phyloP scores from a whole-genome alignment of 1,139 yeast species.

The Saccharomyces hybrid region DNA sequence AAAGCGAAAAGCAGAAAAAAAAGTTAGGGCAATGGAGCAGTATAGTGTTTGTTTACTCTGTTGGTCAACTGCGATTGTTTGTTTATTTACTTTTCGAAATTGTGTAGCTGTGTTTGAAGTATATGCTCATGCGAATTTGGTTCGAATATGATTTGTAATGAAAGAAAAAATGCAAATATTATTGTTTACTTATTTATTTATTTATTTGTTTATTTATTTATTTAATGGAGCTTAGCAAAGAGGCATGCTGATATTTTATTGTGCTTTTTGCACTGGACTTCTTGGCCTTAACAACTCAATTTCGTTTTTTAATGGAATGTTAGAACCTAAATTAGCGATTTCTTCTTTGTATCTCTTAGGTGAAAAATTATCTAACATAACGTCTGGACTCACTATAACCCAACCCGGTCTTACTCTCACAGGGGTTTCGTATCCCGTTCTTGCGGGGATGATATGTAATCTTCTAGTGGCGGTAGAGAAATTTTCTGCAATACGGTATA shows the following conservation, averaged over 20 bases:
- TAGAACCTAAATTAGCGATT: slow-evolving; percentile 38
- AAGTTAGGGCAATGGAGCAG: neutral
- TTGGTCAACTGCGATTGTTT: neutral
- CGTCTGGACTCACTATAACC: slow-evolving; percentile 86
- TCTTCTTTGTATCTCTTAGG: slow-evolving; percentile 40
- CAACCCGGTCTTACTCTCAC: slow-evolving; percentile 78
- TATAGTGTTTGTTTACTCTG: neutral
- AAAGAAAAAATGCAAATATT: neutral
- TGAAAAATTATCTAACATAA: slow-evolving; percentile 62
- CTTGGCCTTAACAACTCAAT: slow-evolving; percentile 79
- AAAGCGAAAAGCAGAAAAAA: neutral
- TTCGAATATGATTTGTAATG: neutral
- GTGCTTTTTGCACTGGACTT: slow-evolving; percentile 47
- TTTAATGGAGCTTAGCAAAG: neutral
- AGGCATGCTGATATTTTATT: slow-evolving; percentile 7
- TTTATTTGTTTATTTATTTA: neutral
- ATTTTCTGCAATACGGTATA: slow-evolving; percentile 83
- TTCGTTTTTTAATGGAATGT: slow-evolving; percentile 61
- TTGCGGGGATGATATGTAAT: slow-evolving; percentile 73
- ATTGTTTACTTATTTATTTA: neutral
- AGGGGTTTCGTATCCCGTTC: slow-evolving; percentile 54
- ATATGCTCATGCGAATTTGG: neutral
- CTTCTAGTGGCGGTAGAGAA: slow-evolving; percentile 77
- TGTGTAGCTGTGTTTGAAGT: neutral
- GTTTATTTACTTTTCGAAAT: neutral